phyloP scores from a whole-genome alignment of 1,284 basidiomycete species.

The Hemileia vastatrix region DNA sequence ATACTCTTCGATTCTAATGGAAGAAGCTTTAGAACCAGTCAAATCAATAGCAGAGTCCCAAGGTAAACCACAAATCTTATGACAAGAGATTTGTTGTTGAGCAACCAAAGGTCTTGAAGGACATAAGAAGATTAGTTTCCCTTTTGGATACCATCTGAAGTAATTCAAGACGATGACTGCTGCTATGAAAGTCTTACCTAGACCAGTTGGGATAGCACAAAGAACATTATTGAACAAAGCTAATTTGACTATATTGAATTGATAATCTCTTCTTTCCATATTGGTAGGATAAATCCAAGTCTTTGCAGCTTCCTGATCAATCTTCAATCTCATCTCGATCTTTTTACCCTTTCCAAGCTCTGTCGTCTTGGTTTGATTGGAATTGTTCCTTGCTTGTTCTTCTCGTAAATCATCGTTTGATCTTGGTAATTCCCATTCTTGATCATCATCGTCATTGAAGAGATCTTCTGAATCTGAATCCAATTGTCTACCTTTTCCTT shows the following conservation, averaged over 20 bases:
- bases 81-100: slow-evolving; percentile 43
- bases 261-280: slow-evolving; percentile 39
- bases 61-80: slow-evolving; percentile 41
- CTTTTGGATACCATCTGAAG: background rate
- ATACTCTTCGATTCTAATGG: slow-evolving; percentile 24
- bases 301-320: slow-evolving; percentile 67
- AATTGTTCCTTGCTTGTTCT: no score
- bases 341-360: background rate
- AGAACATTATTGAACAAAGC: slow-evolving; percentile 42
- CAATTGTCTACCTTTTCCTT: background rate
- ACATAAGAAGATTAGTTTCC: slow-evolving; percentile 36
- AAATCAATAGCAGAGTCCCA: slow-evolving; percentile 42
- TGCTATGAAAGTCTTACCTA: slow-evolving; percentile 44
- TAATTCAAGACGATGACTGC: no score
- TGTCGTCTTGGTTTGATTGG: no score
- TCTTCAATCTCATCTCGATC: slow-evolving; percentile 56
- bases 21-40: slow-evolving; percentile 27
- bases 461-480: background rate
- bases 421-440: no score
- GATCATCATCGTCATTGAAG: no score
- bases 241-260: slow-evolving; percentile 42
- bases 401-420: no score
- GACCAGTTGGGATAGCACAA: slow-evolving; percentile 40
- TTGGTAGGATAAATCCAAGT: slow-evolving; percentile 43
- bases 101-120: slow-evolving; percentile 40